A percentile compares a stretch with the other conserved stretches of the same genome.
phyloP scores from a whole-genome alignment of 257 asterid genomes.

The Anisodus acutangulus region DNA sequence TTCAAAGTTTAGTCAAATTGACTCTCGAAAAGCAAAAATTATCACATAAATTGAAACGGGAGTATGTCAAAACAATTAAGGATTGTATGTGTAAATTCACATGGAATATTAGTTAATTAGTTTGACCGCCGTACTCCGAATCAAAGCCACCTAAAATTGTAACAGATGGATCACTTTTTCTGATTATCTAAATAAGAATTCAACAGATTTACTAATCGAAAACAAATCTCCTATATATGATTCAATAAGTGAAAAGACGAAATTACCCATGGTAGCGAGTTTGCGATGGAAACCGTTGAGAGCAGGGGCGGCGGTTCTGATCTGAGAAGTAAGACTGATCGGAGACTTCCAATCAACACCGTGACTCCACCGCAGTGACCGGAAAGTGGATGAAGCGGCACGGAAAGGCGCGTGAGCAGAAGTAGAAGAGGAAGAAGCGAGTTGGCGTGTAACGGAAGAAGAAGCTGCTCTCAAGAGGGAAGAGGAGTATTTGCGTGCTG shows the following conservation, averaged over 20 bases:
- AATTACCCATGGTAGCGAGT: conserved; percentile 81
- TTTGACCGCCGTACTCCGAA: too few relatives aligned
- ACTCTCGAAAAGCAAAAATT: too few relatives aligned
- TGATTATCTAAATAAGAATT: background rate
- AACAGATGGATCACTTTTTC: too few relatives aligned
- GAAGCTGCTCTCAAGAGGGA: conserved; percentile 61
- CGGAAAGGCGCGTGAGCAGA: conserved; percentile 25
- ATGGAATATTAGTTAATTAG: too few relatives aligned
- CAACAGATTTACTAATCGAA: background rate
- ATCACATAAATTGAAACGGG: too few relatives aligned
- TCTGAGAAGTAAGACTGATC: conserved; percentile 63
- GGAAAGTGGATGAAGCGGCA: conserved; percentile 37
- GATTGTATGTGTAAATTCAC: too few relatives aligned
- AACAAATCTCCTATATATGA: background rate
- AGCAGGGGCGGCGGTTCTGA: conserved; percentile 64
- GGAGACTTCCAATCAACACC: conserved; percentile 89
- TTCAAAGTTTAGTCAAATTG: too few relatives aligned
- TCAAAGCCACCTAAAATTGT: too few relatives aligned
- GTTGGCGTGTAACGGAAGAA: conserved; percentile 39
- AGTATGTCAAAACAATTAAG: too few relatives aligned
- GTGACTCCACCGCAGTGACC: conserved; percentile 87
- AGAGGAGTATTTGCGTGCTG: conserved; percentile 32
- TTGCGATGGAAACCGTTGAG: conserved; percentile 59
- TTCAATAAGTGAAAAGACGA: background rate
- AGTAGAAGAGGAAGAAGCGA: conserved; percentile 3